phyloP scores from a whole-genome alignment of 805 yeast species.

The Candida methanosorbosa region DNA sequence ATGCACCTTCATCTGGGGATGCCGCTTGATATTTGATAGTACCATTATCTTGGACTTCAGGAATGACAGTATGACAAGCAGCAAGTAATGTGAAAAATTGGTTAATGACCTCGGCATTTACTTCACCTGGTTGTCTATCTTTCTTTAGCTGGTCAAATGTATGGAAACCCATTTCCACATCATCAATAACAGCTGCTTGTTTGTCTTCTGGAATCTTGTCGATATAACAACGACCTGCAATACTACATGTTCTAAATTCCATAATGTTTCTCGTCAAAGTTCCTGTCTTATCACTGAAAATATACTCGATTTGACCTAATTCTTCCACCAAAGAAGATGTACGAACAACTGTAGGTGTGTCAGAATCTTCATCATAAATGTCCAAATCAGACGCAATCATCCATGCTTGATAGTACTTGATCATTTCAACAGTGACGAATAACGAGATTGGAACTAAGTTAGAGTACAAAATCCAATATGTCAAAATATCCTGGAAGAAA shows the following conservation, averaged over 20 bases:
- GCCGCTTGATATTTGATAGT: constrained; percentile 93
- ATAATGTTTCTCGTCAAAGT: constrained; percentile 91
- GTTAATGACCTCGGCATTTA: constrained; percentile 46
- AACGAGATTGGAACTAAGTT: constrained; percentile 96
- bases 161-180: constrained; percentile 72
- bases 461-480: constrained; percentile 94
- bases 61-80: constrained; percentile 96
- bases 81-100: constrained; percentile 80
- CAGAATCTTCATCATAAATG: constrained; percentile 78
- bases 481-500: constrained; percentile 80
- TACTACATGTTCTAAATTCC: constrained; percentile 92
- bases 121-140: constrained; percentile 26
- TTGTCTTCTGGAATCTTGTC: constrained; percentile 88
- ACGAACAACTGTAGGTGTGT: constrained; percentile 91
- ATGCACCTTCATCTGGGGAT: constrained; percentile 98
- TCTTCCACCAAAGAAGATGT: constrained; percentile 96
- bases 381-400: constrained; percentile 93
- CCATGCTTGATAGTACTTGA: constrained; percentile 91
- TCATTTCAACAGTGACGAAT: constrained; percentile 92
- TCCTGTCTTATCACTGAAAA: constrained; percentile 96
- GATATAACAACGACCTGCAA: constrained; percentile 86
- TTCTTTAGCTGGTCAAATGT: constrained; percentile 55
- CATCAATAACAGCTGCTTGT: constrained; percentile 60
- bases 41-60: constrained; percentile 63
- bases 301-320: constrained; percentile 91